Evolutionary conservation across 208 protist species (phyloP), one percentile per base, ranked within the genome.

Genomic region (Acanthamoeba lenticulata): DNA sequence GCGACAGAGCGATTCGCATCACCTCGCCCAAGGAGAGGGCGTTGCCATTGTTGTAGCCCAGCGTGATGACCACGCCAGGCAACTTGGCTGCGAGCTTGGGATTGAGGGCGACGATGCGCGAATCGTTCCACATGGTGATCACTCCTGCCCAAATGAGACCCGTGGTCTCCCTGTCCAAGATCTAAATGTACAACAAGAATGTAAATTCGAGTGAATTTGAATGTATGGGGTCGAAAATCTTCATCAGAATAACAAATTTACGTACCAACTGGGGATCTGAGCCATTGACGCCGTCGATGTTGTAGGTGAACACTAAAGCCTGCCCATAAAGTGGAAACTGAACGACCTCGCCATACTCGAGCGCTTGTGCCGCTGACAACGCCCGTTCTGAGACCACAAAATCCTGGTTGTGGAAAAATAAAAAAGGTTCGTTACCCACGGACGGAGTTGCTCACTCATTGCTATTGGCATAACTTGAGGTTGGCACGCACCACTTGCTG

Each of bases 91-190:
- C 45, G 45, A 86, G n/a, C n/a, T n/a, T 47, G 34, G 77, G 77
- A 29, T 86, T 86, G 77, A 45, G 38, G 45, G 77, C 77, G 11
- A n/a, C 24, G n/a, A 86, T 86, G 77, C 38, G 38, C 24, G 77
- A 13, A 32, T 86, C 77, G 45, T 47, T 86, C 77, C 77, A 86
- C 45, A 36, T 86, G 77, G 77, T 86, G 77, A 86, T 47, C 7
- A 44, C 42, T 19, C 77, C 77, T 29, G 45, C 11, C 77, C 77
- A 86, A 27, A 86, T 86, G 34, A 57, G 15, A 27, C 38, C 77
- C 7, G 42, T 7, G 11, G 77, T 86, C 27, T 86, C 45, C 77
- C 77, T 55, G 42, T 86, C 77, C 38, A 86, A 44, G 7, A 86
- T 29, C 77, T 86, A n/a, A 29, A 7, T 72, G 27, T 72, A n/a